phyloP scores from a whole-genome alignment of 2,329 filamentous ascomycete genomes.

The Diaporthe helianthi region DNA sequence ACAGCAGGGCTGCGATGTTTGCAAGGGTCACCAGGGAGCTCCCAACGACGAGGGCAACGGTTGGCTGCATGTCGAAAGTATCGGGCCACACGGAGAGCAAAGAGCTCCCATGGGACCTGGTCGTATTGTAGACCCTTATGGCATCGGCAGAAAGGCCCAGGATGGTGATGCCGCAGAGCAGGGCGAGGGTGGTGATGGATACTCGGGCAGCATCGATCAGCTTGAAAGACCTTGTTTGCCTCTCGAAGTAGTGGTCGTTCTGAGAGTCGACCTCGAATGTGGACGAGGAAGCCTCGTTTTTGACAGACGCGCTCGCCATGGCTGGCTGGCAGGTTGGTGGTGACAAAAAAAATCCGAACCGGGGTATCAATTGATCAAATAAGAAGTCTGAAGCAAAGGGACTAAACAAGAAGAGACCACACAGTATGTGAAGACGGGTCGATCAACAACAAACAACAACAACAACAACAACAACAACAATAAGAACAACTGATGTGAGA shows the following conservation, averaged over 20 bases:
- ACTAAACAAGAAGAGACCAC: constrained; percentile 9
- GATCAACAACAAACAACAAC: constrained; percentile 2
- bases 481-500: neutral
- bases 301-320: constrained; percentile 33
- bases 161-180: constrained; percentile 59
- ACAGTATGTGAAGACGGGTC: neutral
- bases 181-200: constrained; percentile 56
- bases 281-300: constrained; percentile 46
- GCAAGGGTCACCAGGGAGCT: constrained; percentile 57
- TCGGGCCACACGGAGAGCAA: constrained; percentile 65
- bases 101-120: constrained; percentile 55
- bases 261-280: constrained; percentile 56
- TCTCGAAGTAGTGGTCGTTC: constrained; percentile 45
- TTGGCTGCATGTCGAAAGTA: constrained; percentile 63
- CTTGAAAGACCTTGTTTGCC: constrained; percentile 47
- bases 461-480: neutral
- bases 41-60: constrained; percentile 60
- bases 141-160: constrained; percentile 63
- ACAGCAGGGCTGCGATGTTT: constrained; percentile 56
- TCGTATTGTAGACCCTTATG: constrained; percentile 61
- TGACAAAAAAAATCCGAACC: neutral
- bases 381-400: neutral
- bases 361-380: constrained; percentile 25
- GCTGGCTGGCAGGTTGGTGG: too few relatives aligned
- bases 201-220: constrained; percentile 53